Conservation (phyloP, 371 early-diverging fungal species). For the Gilbertella persicaria region DNA sequence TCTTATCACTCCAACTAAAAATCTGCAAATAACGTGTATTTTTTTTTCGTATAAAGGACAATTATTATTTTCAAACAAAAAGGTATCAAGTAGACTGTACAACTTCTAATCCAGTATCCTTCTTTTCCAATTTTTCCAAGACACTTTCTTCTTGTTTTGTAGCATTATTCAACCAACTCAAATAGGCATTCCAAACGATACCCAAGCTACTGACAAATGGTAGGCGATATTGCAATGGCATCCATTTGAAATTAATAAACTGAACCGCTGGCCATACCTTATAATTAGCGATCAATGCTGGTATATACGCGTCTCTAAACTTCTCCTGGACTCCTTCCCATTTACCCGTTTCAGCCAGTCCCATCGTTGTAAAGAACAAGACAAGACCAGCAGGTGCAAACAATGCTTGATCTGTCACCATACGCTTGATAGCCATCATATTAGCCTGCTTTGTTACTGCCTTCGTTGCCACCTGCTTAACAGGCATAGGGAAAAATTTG, state of each 20-base stretch:
- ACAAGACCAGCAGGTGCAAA: constrained; percentile 78
- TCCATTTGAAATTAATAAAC: constrained; percentile 74
- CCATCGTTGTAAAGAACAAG: constrained; percentile 69
- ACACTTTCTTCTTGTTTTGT: constrained; percentile 37
- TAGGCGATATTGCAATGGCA: constrained; percentile 72
- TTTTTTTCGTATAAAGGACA: no score
- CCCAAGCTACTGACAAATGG: constrained; percentile 78
- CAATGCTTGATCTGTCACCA: constrained; percentile 66
- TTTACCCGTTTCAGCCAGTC: constrained; percentile 59
- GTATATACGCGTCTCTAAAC: constrained; percentile 55
- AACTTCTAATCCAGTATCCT: constrained; percentile 19
- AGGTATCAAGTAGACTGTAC: constrained; percentile 11
- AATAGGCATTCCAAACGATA: constrained; percentile 81
- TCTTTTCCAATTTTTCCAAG: constrained; percentile 15
- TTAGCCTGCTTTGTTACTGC: constrained; percentile 20
- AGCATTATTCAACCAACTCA: constrained; percentile 69
- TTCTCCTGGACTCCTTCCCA: constrained; percentile 63
- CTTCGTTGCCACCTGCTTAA: constrained; percentile 9
- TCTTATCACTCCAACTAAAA: no score
- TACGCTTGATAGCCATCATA: constrained; percentile 39
- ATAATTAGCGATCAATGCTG: constrained; percentile 78
- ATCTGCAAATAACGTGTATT: no score
- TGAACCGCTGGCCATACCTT: constrained; percentile 83
- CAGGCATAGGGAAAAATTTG: constrained; percentile 61
- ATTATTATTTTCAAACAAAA: no score